Percentiles rank a stretch among this genome's conserved stretches.
Conservation (phyloP, 139 green algal species). For the Picochlorum sp. region DNA sequence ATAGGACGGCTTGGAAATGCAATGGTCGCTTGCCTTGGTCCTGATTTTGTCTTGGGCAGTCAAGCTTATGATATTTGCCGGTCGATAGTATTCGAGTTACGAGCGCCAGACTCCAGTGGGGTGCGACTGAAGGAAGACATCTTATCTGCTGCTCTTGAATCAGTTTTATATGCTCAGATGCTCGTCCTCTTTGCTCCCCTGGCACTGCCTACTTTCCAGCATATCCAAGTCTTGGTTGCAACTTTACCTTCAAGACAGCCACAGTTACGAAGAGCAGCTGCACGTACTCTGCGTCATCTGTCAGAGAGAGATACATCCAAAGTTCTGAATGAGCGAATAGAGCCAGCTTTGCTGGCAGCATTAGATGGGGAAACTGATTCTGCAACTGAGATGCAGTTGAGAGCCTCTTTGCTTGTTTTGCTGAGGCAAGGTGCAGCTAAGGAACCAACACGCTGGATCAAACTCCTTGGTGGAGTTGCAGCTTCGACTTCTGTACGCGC, state of each 20-base stretch:
- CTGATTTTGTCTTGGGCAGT: conserved; percentile 65
- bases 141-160: conserved; percentile 44
- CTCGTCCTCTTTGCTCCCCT: conserved; percentile 85
- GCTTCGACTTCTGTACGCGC: no score
- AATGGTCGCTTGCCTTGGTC: conserved; percentile 73
- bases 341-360: conserved; percentile 64
- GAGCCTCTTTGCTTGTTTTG: conserved; percentile 44
- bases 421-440: conserved; percentile 25
- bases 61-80: conserved; percentile 49
- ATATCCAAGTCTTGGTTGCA: conserved; percentile 57
- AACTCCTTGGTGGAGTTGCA: conserved; percentile 39
- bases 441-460: conserved; percentile 49
- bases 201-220: conserved; percentile 46
- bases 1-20: conserved; percentile 81
- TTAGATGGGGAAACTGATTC: conserved; percentile 65
- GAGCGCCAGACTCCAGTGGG: conserved; percentile 3
- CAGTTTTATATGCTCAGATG: conserved; percentile 87
- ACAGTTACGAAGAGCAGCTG: conserved; percentile 63
- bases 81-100: conserved; percentile 35
- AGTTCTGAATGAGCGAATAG: conserved; percentile 39
- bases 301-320: conserved; percentile 54
- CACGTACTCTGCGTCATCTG: conserved; percentile 78
- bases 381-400: conserved; percentile 33
- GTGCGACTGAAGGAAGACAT: conserved; percentile 21
- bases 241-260: conserved; percentile 54